Percentiles rank a stretch among this genome's conserved stretches.
Evolutionary conservation across 345 rosid species (phyloP).

Genomic region (Arabidopsis arenosa): DNA sequence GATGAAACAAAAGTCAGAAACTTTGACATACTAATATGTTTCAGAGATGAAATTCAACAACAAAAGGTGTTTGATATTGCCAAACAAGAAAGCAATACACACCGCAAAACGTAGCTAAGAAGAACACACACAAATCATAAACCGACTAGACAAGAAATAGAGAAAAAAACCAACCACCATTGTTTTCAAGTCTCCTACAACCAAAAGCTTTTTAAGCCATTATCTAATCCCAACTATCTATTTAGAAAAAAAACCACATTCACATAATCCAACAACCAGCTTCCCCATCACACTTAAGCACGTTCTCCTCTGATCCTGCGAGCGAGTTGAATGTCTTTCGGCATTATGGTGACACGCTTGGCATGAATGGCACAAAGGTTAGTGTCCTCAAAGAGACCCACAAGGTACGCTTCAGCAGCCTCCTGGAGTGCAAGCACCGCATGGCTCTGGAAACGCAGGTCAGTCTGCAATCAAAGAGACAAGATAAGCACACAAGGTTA

Average conservation of each 20-base stretch:
- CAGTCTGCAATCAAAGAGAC: conserved; percentile 51
- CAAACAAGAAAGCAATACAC: conserved; percentile 26
- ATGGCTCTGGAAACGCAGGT: conserved; percentile 93
- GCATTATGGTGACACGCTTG: conserved; percentile 93
- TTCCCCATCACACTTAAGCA: conserved; percentile 51
- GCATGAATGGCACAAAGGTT: conserved; percentile 93
- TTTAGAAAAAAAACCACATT: conserved; percentile 25
- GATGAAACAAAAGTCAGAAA: neutral
- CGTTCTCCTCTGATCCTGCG: conserved; percentile 92
- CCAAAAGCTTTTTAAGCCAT: conserved; percentile 25
- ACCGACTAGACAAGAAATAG: neutral
- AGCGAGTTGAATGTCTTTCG: conserved; percentile 88
- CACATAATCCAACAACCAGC: neutral
- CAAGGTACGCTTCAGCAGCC: conserved; percentile 90
- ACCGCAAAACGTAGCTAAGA: conserved; percentile 17
- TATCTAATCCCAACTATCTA: conserved; percentile 33
- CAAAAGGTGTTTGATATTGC: conserved; percentile 16
- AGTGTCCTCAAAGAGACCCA: conserved; percentile 89
- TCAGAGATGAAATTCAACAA: neutral
- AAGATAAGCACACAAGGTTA: neutral
- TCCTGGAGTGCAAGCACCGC: conserved; percentile 90
- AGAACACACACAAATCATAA: conserved; percentile 18
- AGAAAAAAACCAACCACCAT: neutral
- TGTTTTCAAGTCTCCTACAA: conserved; percentile 21
- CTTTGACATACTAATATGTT: conserved; percentile 17